Evolutionary conservation across 2,329 filamentous ascomycete species (phyloP), one percentile per base, ranked within the genome.

Genomic region (Fusarium circinatum): DNA sequence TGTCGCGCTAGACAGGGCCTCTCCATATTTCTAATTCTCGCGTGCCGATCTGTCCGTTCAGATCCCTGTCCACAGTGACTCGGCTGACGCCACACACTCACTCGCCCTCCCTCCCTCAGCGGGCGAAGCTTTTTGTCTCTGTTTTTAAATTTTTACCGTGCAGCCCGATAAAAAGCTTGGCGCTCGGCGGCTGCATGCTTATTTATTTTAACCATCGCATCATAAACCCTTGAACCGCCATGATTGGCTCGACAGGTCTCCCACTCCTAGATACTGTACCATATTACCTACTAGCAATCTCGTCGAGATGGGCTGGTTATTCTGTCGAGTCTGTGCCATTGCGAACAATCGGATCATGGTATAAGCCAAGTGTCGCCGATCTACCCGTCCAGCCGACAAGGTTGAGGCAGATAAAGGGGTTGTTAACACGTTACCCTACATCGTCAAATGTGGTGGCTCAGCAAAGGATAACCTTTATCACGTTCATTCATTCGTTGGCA

Each of bases 161-260:
- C 76, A 78, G 76, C 71, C 75, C 66, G 68, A 68, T 28, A 48
- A 68, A 77, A 78, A 78, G 76, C 76, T 78, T 78, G 76, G 76
- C 76, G 32, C 52, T 77, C 73, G 45, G 73, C 73, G 76, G 76
- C 76, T 76, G 76, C 71, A 76, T 77, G 76, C 76, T 78, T 77
- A 77, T 78, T 71, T 67, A 32, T 68, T 28, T 69, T 49, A 41
- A 45, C 38, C 42, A 55, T 70, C 32, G 36, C 69, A 49, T 59
- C 65, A 66, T 72, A 66, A 69, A 72, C 56, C 61, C 60, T 64
- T 42, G 26, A 34, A 24, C 22, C 28, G 18, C 10, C 18, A 15
- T 74, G 65, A 73, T 74, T 73, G 62, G 62, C 48, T 58, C 30
- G 22, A 17, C 32, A 22, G n/a, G 22, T 20, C 45, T 48, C 45